Conservation (phyloP, 2,329 filamentous ascomycete genomes). For the Talaromyces amestolkiae region DNA sequence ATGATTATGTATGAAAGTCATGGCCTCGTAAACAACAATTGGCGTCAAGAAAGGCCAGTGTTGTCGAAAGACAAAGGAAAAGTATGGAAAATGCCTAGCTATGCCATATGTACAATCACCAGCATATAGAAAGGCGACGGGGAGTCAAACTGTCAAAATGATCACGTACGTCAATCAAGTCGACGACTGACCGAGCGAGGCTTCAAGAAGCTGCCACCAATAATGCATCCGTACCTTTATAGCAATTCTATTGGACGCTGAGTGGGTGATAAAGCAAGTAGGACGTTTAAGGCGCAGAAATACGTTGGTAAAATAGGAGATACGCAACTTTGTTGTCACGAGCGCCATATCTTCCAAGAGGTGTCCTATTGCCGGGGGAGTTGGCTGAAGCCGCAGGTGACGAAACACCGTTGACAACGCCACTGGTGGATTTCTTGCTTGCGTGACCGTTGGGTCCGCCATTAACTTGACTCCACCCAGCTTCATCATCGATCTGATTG, state of each 20-base stretch:
- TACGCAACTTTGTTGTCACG: conserved; percentile 98
- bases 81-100: conserved; percentile 7
- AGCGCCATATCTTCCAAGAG: conserved; percentile 57
- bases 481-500: conserved; percentile 63
- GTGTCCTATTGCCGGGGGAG: conserved; percentile 57
- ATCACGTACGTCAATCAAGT: conserved; percentile 10
- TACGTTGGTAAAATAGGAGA: conserved; percentile 87
- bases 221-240: neutral
- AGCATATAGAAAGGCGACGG: conserved; percentile 4
- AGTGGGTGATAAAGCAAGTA: neutral
- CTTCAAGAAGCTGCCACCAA: neutral
- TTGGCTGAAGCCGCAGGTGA: conserved; percentile 53
- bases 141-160: neutral
- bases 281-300: conserved; percentile 35
- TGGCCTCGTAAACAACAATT: conserved; percentile 19
- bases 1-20: conserved; percentile 20
- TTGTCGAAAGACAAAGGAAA: conserved; percentile 19
- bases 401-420: conserved; percentile 61
- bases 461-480: conserved; percentile 81
- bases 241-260: neutral
- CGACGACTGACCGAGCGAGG: neutral
- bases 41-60: neutral
- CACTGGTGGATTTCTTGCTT: conserved; percentile 67
- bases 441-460: conserved; percentile 50
- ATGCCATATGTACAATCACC: conserved; percentile 20